Evolutionary conservation across 2,329 filamentous ascomycete genomes (phyloP).

Genomic region (Amauroascus niger): DNA sequence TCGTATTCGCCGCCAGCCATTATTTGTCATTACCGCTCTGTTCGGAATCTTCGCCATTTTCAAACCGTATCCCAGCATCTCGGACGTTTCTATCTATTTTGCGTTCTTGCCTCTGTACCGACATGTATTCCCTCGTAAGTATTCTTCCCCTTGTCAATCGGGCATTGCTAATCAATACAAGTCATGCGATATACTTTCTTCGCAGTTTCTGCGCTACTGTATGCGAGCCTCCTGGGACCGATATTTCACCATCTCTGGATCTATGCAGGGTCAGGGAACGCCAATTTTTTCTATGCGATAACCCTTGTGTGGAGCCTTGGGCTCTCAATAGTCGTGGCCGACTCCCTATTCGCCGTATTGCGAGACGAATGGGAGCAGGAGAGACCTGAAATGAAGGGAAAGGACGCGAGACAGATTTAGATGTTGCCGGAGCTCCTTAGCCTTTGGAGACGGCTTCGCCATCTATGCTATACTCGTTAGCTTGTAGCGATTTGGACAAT

Average conservation of each 20-base stretch:
- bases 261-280: conserved; percentile 93
- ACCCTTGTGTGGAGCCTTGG: conserved; percentile 96
- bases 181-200: conserved; percentile 93
- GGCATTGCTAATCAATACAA: conserved; percentile 30
- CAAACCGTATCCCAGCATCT: conserved; percentile 91
- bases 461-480: background rate
- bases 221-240: conserved; percentile 78
- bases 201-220: conserved; percentile 69
- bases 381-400: conserved; percentile 78
- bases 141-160: background rate
- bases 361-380: conserved; percentile 92
- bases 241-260: conserved; percentile 98
- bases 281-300: conserved; percentile 99
- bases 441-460: background rate
- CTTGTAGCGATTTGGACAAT: conserved; percentile 39
- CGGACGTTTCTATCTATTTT: conserved; percentile 78
- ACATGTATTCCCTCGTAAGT: conserved; percentile 75
- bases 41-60: conserved; percentile 88
- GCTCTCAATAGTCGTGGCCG: conserved; percentile 74
- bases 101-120: conserved; percentile 73
- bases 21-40: conserved; percentile 75
- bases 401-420: conserved; percentile 76
- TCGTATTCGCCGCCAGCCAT: conserved; percentile 70
- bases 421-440: background rate
- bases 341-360: conserved; percentile 77